Base-by-base conservation (phyloP, 1,284 basidiomycete species). In the Clitocybe nebularis region DNA sequence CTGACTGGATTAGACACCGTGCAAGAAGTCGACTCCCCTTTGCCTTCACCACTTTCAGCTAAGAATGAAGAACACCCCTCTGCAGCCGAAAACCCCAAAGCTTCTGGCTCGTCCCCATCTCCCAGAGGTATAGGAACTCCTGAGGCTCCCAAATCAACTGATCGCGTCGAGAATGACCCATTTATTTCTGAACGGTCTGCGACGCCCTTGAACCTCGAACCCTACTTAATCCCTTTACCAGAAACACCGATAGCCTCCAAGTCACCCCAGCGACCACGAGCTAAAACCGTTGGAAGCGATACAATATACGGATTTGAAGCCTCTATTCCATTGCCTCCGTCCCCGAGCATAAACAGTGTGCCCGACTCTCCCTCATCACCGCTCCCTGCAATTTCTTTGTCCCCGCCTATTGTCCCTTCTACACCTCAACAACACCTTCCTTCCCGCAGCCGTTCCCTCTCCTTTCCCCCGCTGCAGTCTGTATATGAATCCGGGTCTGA, bases 271-370 rank as follows among this genome's bases (percentile, higher is more conserved):
- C 50, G 46, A 6, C 44, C 47, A n/a, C 42, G 5, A 1, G 30
- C 33, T 5, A 52, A 60, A 75, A 49, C 65, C 77, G 24, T 26
- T 14, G 41, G 33, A 13, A 63, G 69, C 1, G 54, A 64, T 11
- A 3, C 8, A 19, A 19, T 9, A 1, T 58, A 51, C 20, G 69
- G 75, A 39, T 39, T 44, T 29, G 41, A 39, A 28, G 30, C 43
- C 32, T 38, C 46, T 13, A 28, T 48, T 13, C 43, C 49, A 43
- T 43, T 49, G 34, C 41, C 50, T 21, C 41, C 49, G 29, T 45
- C 42, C 29, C 39, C 51, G 20, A 39, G 19, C 14, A 41, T 38
- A 22, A 42, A 13, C 22, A 17, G 29, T 11, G 21, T 23, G 20
- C 30, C 41, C 4, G 21, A 10, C 24, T 43, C 36, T 13, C 36